phyloP scores from a whole-genome alignment of 2,329 filamentous ascomycete genomes.

The Penicillium sp. region DNA sequence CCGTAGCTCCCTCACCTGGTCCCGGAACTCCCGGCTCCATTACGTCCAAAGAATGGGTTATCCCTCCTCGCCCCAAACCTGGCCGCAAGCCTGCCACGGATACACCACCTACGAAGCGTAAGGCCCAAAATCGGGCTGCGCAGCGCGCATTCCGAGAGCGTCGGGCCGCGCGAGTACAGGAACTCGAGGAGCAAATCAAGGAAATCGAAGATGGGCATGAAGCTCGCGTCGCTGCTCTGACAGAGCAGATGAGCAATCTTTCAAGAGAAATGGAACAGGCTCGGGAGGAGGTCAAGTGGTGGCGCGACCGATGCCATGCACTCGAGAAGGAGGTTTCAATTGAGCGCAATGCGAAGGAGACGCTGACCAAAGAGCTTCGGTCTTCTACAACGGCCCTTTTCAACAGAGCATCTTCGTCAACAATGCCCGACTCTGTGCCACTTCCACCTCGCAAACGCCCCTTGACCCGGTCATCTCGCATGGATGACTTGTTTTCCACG shows the following conservation, averaged over 20 bases:
- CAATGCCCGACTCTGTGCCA: constrained; percentile 34
- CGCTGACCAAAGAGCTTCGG: constrained; percentile 38
- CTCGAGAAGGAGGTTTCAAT: constrained; percentile 57
- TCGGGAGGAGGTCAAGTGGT: constrained; percentile 45
- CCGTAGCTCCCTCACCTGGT: constrained; percentile 35
- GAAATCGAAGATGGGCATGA: constrained; percentile 44
- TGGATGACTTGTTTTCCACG: constrained; percentile 15
- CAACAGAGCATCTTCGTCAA: constrained; percentile 12
- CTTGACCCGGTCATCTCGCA: constrained; percentile 15
- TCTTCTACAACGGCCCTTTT: constrained; percentile 23
- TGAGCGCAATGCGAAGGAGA: constrained; percentile 39
- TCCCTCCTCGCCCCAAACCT: constrained; percentile 78
- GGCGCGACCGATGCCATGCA: constrained; percentile 51
- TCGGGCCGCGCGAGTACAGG: constrained; percentile 75
- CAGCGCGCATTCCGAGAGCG: constrained; percentile 87
- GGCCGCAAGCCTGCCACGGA: constrained; percentile 91
- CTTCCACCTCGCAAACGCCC: constrained; percentile 29
- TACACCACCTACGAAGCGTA: constrained; percentile 85
- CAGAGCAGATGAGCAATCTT: constrained; percentile 50
- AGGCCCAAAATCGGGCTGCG: constrained; percentile 88
- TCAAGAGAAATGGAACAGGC: constrained; percentile 63
- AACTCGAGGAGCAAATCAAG: constrained; percentile 49
- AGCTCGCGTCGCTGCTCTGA: constrained; percentile 45
- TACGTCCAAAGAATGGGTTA: constrained; percentile 79
- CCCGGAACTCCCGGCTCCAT: constrained; percentile 47